Evolutionary conservation across 768 basidiomycete species (phyloP).

Genomic region (Multifurca ochricompacta): DNA sequence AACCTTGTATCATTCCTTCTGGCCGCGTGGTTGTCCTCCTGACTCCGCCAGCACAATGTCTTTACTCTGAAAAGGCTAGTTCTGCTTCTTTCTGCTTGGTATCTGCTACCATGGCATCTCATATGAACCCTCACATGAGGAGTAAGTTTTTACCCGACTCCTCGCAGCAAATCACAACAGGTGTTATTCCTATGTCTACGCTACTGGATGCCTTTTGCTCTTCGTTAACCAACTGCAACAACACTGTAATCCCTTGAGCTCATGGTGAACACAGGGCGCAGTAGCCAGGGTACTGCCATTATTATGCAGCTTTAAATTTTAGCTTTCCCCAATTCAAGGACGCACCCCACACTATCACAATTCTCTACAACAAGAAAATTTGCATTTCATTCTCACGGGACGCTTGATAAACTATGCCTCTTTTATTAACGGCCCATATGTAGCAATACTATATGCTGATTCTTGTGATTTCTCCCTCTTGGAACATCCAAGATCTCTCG

Average conservation of each 20-base stretch:
- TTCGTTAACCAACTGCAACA: too few species aligned
- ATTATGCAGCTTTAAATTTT: background rate
- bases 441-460: background rate
- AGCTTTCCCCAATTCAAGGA: background rate
- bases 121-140: background rate
- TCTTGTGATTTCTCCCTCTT: background rate
- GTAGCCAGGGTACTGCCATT: background rate
- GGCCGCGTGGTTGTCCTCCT: constrained; percentile 1
- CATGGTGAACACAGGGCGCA: background rate
- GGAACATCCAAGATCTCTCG: background rate
- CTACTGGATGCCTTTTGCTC: too few species aligned
- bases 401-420: background rate
- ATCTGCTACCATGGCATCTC: background rate
- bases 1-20: background rate
- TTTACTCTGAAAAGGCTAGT: background rate
- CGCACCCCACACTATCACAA: background rate
- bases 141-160: background rate
- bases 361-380: background rate
- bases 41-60: background rate
- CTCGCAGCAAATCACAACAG: background rate
- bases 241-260: too few species aligned
- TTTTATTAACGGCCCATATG: background rate
- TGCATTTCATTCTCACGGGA: background rate
- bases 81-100: background rate
- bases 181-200: background rate